Evolutionary conservation across 2,329 filamentous ascomycete species (phyloP).

Genomic region (Cylindrodendrum hubeiense): DNA sequence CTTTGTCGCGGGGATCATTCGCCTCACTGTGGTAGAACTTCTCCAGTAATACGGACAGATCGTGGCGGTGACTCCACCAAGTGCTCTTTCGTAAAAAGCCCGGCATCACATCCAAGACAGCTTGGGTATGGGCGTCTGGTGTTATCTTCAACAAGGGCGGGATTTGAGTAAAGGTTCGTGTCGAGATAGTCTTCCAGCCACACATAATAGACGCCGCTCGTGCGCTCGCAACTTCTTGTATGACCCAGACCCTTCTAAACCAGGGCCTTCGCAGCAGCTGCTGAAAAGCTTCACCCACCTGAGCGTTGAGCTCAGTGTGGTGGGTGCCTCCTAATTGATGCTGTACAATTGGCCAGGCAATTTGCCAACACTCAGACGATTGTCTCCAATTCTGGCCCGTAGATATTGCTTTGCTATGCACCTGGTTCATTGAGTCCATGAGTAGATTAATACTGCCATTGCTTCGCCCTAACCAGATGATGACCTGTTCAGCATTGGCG

Average conservation of each 20-base stretch:
- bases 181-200: neutral
- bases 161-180: neutral
- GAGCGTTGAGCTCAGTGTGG: neutral
- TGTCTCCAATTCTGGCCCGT: neutral
- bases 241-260: conserved; percentile 28
- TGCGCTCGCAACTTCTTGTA: conserved; percentile 29
- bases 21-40: neutral
- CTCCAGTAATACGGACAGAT: neutral
- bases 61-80: neutral
- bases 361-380: neutral
- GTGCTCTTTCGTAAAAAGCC: neutral
- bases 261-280: neutral
- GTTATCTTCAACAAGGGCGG: neutral
- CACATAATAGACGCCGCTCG: neutral
- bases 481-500: neutral
- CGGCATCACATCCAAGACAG: neutral
- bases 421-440: neutral
- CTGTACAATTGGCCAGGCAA: neutral
- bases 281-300: neutral
- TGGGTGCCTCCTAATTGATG: neutral
- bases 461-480: neutral
- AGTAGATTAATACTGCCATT: neutral
- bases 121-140: neutral
- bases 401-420: neutral
- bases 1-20: neutral